phyloP scores from a whole-genome alignment of 2,329 filamentous ascomycete genomes.

The Epicoccum nigrum region DNA sequence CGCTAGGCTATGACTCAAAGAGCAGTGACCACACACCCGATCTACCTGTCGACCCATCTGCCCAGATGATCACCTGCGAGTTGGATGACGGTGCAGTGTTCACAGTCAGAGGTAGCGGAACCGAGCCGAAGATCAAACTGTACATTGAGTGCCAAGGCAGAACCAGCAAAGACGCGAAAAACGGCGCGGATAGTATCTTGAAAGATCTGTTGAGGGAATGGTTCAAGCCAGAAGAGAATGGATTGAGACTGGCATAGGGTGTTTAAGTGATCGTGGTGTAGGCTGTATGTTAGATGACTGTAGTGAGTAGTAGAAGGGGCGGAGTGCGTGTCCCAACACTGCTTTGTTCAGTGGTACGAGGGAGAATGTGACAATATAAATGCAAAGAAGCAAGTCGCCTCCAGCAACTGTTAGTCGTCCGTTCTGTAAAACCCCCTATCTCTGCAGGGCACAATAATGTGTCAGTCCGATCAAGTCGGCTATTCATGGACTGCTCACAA shows the following conservation, averaged over 20 bases:
- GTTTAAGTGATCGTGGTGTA: no score
- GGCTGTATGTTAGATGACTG: no score
- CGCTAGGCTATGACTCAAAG: slow-evolving; percentile 64
- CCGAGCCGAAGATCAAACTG: slow-evolving; percentile 70
- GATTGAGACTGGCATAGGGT: slow-evolving; percentile 41
- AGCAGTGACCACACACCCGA: slow-evolving; percentile 58
- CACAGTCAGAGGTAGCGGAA: slow-evolving; percentile 66
- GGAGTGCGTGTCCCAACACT: no score
- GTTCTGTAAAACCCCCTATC: no score
- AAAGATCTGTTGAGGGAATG: slow-evolving; percentile 56
- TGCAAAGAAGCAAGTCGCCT: no score
- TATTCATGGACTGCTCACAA: no score
- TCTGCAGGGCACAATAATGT: no score
- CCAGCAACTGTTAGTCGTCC: no score
- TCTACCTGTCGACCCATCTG: slow-evolving; percentile 62
- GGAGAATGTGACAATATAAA: no score
- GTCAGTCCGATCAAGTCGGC: no score
- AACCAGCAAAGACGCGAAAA: slow-evolving; percentile 51
- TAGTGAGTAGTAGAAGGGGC: background rate
- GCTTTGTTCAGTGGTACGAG: no score
- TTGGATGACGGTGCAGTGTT: slow-evolving; percentile 62
- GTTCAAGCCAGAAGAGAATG: slow-evolving; percentile 52
- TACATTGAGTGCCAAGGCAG: slow-evolving; percentile 58
- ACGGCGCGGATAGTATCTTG: slow-evolving; percentile 54
- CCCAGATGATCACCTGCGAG: slow-evolving; percentile 70